Percentiles rank a stretch among this genome's conserved stretches.
phyloP scores from a whole-genome alignment of 176 grass and related monocot species.

The Luzula sylvatica region DNA sequence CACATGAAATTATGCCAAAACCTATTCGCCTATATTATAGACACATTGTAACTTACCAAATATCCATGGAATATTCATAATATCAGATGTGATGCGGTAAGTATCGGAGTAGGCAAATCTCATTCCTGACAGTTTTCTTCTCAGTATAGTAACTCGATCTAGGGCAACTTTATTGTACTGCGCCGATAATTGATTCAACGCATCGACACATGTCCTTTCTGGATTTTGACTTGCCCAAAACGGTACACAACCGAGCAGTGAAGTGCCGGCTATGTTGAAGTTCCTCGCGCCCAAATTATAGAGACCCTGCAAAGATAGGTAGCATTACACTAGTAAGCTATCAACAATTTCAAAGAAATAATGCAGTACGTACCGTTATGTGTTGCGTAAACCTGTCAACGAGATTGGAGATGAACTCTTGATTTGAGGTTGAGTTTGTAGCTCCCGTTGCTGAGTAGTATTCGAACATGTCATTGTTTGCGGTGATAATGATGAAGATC shows the following conservation, averaged over 20 bases:
- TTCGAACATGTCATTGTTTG: conserved; percentile 22
- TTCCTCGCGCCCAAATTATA: conserved; percentile 23
- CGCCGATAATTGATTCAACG: conserved; percentile 7
- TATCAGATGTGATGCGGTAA: conserved; percentile 13
- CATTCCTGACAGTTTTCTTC: neutral
- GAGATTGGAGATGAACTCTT: conserved; percentile 12
- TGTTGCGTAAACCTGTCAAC: conserved; percentile 3
- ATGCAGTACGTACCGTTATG: conserved; percentile 20
- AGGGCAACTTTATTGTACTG: neutral
- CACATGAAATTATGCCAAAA: too few species aligned
- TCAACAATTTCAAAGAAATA: too few species aligned
- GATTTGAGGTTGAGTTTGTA: neutral
- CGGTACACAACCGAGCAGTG: conserved; percentile 13
- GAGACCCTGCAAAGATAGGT: conserved; percentile 18
- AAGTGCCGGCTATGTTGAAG: conserved; percentile 9
- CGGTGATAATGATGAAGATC: conserved; percentile 11
- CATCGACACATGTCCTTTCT: conserved; percentile 4
- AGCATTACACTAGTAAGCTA: too few species aligned
- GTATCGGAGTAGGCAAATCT: conserved; percentile 14
- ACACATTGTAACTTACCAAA: neutral
- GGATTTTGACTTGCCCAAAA: conserved; percentile 8
- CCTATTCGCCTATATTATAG: too few species aligned
- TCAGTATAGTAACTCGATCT: neutral
- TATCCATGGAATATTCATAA: neutral
- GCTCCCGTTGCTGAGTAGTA: conserved; percentile 19